Percentiles rank a stretch among this genome's conserved stretches.
Evolutionary conservation across 2,329 filamentous ascomycete species (phyloP).

Genomic region (Paraconiothyrium brasiliense): DNA sequence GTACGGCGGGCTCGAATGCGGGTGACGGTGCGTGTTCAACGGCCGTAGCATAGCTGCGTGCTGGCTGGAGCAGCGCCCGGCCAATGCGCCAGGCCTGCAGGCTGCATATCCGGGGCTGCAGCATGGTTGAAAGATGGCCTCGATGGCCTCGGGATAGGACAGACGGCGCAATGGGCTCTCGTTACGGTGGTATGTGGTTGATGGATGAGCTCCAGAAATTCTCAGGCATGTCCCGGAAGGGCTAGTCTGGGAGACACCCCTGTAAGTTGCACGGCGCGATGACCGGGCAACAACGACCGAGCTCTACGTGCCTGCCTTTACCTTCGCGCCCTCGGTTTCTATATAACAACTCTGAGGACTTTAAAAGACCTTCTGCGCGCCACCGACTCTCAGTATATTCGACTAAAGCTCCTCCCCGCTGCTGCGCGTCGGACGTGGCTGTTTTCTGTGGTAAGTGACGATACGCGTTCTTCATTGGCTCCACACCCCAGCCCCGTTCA

Average conservation of each 20-base stretch:
- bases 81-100: conserved; percentile 60
- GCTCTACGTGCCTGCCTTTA: conserved; percentile 15
- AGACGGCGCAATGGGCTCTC: conserved; percentile 31
- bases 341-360: not conserved
- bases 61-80: conserved; percentile 56
- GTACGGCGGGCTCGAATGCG: conserved; percentile 43
- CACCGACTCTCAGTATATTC: not conserved
- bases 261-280: conserved; percentile 18
- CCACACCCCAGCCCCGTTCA: conserved; percentile 42
- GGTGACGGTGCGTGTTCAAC: conserved; percentile 48
- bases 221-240: conserved; percentile 35
- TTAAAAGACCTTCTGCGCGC: conserved; percentile 7
- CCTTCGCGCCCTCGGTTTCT: not conserved
- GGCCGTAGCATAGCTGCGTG: conserved; percentile 64
- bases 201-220: conserved; percentile 37
- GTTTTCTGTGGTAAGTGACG: conserved; percentile 36
- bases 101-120: conserved; percentile 72
- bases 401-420: conserved; percentile 19
- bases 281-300: conserved; percentile 21
- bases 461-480: conserved; percentile 46
- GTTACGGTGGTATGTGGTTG: conserved; percentile 32
- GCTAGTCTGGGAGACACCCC: conserved; percentile 29
- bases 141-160: conserved; percentile 25
- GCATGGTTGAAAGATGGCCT: conserved; percentile 58
- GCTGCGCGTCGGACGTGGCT: conserved; percentile 32